Base-by-base conservation (phyloP, 108 stramenopile species). In the Cafeteria roenbergensis region DNA sequence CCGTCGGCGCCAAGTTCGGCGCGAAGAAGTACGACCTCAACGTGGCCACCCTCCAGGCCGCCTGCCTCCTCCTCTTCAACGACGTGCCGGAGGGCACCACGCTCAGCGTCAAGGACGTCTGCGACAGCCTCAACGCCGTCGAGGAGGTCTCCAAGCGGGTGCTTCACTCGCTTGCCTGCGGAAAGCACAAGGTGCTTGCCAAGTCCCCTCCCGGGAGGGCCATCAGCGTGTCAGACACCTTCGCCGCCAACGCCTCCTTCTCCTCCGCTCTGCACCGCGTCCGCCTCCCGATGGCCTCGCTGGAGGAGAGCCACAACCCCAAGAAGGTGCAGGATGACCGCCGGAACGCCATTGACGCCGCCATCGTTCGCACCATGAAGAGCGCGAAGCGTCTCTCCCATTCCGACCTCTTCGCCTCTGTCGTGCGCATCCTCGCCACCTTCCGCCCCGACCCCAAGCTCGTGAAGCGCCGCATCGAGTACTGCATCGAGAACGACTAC, bases 301-400 rank as follows among this genome's bases (percentile, higher is more conserved):
- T 99, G 48, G 97, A 99, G 48, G 84, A 93, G 51, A 75, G 86
- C 30, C 86, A 90, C 83, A 96, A 90, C 81, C 90, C 89, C 32
- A 95, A 93, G 75, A 74, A 88, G 12, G 93, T 99, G 0, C 91
- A 96, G 80, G 97, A 96, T 68, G 97, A 99, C 79, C 81, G 95
- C 27, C 75, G 86, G 28, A 80, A 87, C 78, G 93, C 95, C 30
- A 97, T 99, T 65, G 97, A 97, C 80, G 97, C 97, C 48, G 91
- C 95, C 32, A 90, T 96, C 73, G 97, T 99, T 14, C 89, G 97
- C 66, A 99, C 93, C 78, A 99, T 99, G 97, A 99, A 99, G 79
- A 92, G 92, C n/a, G 79, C 92, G 65, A 96, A 95, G 81, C 88
- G 91, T 21, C 82, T 96, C 53, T 75, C 87, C 33, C 97, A 99